Conservation (phyloP, 495 filamentous ascomycete species). For the Bombardia bombarda region DNA sequence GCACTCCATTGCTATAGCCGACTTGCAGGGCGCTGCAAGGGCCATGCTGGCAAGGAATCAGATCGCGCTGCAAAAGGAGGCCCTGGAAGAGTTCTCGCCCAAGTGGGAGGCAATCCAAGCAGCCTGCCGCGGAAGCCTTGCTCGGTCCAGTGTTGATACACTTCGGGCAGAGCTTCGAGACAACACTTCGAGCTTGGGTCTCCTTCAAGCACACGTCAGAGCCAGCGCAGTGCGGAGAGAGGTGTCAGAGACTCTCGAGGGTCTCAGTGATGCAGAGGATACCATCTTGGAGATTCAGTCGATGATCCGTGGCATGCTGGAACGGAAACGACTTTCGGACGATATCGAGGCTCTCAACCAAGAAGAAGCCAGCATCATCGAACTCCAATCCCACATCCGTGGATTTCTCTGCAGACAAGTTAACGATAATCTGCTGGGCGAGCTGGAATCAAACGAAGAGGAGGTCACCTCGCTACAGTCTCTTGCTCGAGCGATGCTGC, state of each 20-base stretch:
- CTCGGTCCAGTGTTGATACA: slow-evolving; percentile 31
- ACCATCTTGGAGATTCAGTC: slow-evolving; percentile 38
- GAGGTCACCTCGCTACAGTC: slow-evolving; percentile 64
- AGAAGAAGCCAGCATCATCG: slow-evolving; percentile 48
- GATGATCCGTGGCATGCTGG: slow-evolving; percentile 44
- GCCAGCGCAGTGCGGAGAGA: slow-evolving; percentile 42
- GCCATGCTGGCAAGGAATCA: slow-evolving; percentile 33
- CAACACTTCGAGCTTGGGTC: slow-evolving; percentile 23
- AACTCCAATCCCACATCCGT: slow-evolving; percentile 64
- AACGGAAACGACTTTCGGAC: slow-evolving; percentile 36
- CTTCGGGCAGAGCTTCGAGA: slow-evolving; percentile 29
- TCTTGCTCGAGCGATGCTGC: slow-evolving; percentile 66
- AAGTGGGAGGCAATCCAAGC: slow-evolving; percentile 44
- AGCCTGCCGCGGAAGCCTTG: slow-evolving; percentile 35
- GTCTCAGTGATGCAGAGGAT: slow-evolving; percentile 31
- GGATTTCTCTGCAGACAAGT: slow-evolving; percentile 50
- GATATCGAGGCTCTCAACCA: slow-evolving; percentile 50
- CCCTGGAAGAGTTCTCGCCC: slow-evolving; percentile 31
- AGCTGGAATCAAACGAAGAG: slow-evolving; percentile 47
- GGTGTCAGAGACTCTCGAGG: slow-evolving; percentile 34
- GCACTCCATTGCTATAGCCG: slow-evolving; percentile 27
- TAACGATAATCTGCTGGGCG: slow-evolving; percentile 44
- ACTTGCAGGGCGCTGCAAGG: slow-evolving; percentile 44
- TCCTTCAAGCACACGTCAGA: slow-evolving; percentile 35
- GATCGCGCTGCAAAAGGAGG: slow-evolving; percentile 28